Percentiles rank a stretch among this genome's conserved stretches.
Conservation (phyloP, 1,284 basidiomycete species). For the Ceratobasidium sp. region DNA sequence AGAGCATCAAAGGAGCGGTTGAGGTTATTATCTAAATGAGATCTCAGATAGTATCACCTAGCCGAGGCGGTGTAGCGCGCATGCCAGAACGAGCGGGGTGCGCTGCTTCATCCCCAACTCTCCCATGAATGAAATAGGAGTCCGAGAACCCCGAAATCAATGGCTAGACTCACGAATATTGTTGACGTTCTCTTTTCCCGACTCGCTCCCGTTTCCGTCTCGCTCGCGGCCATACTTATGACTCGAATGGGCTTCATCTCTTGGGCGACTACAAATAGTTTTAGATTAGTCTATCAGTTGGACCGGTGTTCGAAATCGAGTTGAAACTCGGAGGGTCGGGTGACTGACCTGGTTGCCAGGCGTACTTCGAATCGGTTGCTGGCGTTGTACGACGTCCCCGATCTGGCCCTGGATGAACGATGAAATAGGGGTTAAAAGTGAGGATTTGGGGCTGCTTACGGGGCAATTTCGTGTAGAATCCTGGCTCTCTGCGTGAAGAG, state of each 20-base stretch:
- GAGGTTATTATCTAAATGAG: not conserved
- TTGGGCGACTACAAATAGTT: constrained; percentile 3
- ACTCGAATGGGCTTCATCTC: too few relatives aligned
- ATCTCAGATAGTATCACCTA: constrained; percentile 5
- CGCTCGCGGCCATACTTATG: too few relatives aligned
- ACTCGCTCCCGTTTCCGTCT: too few relatives aligned
- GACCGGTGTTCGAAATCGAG: not conserved
- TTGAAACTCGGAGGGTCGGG: too few relatives aligned
- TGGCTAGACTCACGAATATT: too few relatives aligned
- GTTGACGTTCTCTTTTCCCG: too few relatives aligned
- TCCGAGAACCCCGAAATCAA: too few relatives aligned
- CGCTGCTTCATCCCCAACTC: too few relatives aligned
- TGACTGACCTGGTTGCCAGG: constrained; percentile 19
- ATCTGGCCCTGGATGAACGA: constrained; percentile 13
- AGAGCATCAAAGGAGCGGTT: constrained; percentile 21
- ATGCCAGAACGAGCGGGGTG: not conserved
- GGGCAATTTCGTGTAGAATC: not conserved
- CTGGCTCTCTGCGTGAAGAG: not conserved
- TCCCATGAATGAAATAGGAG: too few relatives aligned
- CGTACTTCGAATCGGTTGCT: constrained; percentile 19
- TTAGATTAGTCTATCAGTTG: not conserved
- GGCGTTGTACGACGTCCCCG: not conserved
- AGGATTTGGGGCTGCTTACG: not conserved
- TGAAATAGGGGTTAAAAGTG: constrained; percentile 9
- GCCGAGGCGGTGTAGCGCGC: not conserved